A percentile compares a stretch with the other conserved stretches of the same genome.
Conservation (phyloP, 2,329 filamentous ascomycete genomes). For the Zymoseptoria pseudotritici region DNA sequence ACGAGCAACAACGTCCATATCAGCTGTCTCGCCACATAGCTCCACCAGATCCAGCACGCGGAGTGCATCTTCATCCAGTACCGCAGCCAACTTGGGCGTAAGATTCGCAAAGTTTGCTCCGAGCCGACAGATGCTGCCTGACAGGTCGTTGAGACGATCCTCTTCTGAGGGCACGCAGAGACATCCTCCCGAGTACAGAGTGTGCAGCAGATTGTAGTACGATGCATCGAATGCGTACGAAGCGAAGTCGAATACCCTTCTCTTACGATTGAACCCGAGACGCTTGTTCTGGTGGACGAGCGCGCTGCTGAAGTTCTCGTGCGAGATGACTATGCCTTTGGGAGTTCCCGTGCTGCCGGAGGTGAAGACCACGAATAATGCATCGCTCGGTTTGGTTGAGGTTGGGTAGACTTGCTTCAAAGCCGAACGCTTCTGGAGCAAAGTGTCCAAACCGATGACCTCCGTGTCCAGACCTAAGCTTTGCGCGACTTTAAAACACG, state of each 20-base stretch:
- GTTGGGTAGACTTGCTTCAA: neutral
- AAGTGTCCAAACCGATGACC: neutral
- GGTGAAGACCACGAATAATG: constrained; percentile 12
- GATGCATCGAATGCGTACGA: constrained; percentile 19
- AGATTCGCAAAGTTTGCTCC: neutral
- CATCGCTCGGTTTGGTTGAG: neutral
- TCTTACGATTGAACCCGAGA: neutral
- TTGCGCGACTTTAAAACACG: neutral
- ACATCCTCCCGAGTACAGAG: constrained; percentile 12
- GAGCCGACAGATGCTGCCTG: constrained; percentile 3
- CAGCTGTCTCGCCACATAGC: constrained; percentile 6
- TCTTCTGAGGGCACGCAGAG: constrained; percentile 18
- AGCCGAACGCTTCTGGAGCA: neutral
- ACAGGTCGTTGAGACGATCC: constrained; percentile 10
- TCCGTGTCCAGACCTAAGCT: neutral
- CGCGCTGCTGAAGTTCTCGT: constrained; percentile 5
- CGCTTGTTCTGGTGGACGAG: neutral
- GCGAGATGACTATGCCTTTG: constrained; percentile 9
- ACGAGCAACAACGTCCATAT: neutral
- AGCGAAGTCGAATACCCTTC: constrained; percentile 17
- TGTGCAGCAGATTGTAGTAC: constrained; percentile 2
- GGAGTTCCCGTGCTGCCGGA: constrained; percentile 45
- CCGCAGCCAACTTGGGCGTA: constrained; percentile 5
- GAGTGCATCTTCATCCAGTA: constrained; percentile 3
- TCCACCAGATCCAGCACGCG: constrained; percentile 2